Evolutionary conservation across 2,329 filamentous ascomycete species (phyloP).

Genomic region (Alternaria infectoria): DNA sequence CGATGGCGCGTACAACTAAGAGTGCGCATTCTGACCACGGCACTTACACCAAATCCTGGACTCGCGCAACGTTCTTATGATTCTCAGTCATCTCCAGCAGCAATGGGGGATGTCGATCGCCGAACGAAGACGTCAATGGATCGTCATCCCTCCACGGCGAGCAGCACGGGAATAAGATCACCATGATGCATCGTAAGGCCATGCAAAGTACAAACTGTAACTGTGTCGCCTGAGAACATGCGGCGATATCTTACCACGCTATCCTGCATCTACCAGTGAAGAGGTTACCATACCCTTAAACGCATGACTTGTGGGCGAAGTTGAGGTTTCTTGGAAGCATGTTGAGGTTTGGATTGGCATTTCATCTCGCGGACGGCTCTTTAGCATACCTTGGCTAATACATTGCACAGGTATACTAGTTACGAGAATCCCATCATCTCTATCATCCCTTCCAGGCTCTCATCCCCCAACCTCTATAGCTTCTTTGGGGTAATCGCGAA

Average conservation of each 20-base stretch:
- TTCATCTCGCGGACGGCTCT: background rate
- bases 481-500: conserved; percentile 1
- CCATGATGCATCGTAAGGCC: background rate
- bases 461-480: background rate
- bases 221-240: background rate
- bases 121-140: background rate
- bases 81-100: background rate
- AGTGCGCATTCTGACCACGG: background rate
- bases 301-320: background rate
- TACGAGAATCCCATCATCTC: background rate
- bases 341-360: background rate
- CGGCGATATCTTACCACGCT: background rate
- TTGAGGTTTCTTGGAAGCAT: background rate
- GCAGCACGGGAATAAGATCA: background rate
- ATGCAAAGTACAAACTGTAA: background rate
- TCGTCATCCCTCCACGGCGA: conserved; percentile 2
- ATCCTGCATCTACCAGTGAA: background rate
- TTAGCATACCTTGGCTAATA: background rate
- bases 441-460: background rate
- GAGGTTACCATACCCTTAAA: background rate
- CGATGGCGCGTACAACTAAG: conserved; percentile 6
- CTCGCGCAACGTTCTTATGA: background rate
- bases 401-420: background rate
- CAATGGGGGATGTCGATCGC: background rate
- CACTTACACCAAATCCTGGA: background rate